phyloP scores from a whole-genome alignment of 352 stramenopile species.

The Phytophthora multivora region DNA sequence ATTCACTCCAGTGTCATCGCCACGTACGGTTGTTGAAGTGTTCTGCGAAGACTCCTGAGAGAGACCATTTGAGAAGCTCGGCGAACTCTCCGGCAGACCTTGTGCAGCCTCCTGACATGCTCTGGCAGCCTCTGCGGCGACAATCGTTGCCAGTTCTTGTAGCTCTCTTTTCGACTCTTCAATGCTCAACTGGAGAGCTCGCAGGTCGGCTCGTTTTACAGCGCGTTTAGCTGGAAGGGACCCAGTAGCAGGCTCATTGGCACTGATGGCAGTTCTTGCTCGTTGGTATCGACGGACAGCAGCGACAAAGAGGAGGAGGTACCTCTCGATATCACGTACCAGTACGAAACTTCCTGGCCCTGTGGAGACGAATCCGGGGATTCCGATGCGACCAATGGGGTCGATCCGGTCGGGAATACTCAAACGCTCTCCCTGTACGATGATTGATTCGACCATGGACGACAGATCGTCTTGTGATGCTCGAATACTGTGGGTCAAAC shows the following conservation, averaged over 20 bases:
- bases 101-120: conserved; percentile 2
- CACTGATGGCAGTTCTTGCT: conserved; percentile 5
- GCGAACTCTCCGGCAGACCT: neutral
- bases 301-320: conserved; percentile 34
- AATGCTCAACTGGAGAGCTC: conserved; percentile 35
- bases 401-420: conserved; percentile 33
- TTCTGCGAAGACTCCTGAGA: conserved; percentile 1
- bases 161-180: conserved; percentile 41
- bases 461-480: conserved; percentile 34
- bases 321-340: conserved; percentile 36
- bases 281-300: conserved; percentile 39
- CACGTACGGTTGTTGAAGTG: conserved; percentile 28
- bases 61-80: neutral
- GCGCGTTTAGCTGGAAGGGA: neutral
- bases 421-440: conserved; percentile 24
- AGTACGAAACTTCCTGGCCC: conserved; percentile 20
- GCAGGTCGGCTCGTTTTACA: conserved; percentile 23
- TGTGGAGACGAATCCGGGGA: conserved; percentile 35
- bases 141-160: conserved; percentile 23
- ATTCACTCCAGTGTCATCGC: conserved; percentile 1
- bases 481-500: conserved; percentile 26
- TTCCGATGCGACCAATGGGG: conserved; percentile 24
- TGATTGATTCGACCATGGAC: conserved; percentile 29
- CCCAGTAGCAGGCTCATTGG: neutral
- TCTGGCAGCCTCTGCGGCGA: conserved; percentile 11